Conservation (phyloP, 1,139 yeast genomes). For the Hansenula lynferdii region DNA sequence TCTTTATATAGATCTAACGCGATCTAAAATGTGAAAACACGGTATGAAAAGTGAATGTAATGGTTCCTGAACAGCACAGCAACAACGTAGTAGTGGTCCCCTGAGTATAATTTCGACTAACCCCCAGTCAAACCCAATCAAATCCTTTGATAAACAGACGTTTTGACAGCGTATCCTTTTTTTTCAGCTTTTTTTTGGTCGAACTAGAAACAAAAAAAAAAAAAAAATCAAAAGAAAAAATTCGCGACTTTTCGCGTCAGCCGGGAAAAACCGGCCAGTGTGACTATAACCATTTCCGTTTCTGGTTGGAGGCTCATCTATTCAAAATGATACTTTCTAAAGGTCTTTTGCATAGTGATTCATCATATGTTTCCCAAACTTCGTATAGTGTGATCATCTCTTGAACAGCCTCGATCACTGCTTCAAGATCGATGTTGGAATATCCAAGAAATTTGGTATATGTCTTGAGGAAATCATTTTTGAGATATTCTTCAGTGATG, state of each 20-base stretch:
- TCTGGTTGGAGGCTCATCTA: slow-evolving; percentile 6
- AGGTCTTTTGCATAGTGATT: slow-evolving; percentile 31
- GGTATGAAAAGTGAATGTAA: too few species aligned
- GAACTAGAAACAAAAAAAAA: not conserved
- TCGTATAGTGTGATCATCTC: slow-evolving; percentile 77
- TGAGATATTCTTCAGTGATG: not conserved
- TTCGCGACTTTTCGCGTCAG: too few species aligned
- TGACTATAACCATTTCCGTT: too few species aligned
- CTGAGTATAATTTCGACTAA: not conserved
- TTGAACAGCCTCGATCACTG: slow-evolving; percentile 76
- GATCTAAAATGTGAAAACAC: too few species aligned
- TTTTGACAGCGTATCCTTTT: slow-evolving; percentile 3
- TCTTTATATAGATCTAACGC: too few species aligned
- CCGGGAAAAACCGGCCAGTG: too few species aligned
- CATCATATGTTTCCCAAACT: slow-evolving; percentile 82
- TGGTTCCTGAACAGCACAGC: not conserved
- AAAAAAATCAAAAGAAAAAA: not conserved
- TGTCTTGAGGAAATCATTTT: slow-evolving; percentile 11
- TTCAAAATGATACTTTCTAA: slow-evolving; percentile 19
- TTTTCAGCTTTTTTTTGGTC: not conserved
- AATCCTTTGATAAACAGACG: too few species aligned
- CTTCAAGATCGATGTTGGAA: slow-evolving; percentile 72
- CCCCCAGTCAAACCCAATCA: too few species aligned
- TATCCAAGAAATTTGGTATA: slow-evolving; percentile 66
- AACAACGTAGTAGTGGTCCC: not conserved